Conservation (phyloP, 2,329 filamentous ascomycete species). For the Tolypocladium ovalisporum region DNA sequence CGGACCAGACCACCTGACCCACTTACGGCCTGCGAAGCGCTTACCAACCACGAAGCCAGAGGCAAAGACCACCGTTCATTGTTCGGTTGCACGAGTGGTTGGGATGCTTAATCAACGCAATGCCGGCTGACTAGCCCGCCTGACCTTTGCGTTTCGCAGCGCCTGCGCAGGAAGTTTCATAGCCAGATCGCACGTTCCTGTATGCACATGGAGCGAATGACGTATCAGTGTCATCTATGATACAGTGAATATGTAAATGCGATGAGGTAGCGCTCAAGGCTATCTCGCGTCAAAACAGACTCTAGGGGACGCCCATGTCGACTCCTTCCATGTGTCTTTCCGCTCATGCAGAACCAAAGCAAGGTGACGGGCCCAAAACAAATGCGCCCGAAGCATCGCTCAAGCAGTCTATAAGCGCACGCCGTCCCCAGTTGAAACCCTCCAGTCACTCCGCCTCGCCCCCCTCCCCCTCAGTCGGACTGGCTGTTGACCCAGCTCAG, state of each 20-base stretch:
- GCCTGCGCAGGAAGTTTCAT: background rate
- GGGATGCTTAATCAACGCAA: no score
- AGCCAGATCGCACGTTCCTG: background rate
- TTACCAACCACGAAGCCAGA: no score
- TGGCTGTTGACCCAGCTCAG: conserved; percentile 50
- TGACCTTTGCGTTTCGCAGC: background rate
- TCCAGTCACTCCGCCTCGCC: no score
- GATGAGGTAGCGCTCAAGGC: background rate
- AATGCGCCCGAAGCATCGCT: background rate
- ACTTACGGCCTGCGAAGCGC: background rate
- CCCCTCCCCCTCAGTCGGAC: conserved; percentile 4
- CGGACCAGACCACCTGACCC: conserved; percentile 1
- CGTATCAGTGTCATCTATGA: background rate
- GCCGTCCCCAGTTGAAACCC: background rate
- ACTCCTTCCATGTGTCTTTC: background rate
- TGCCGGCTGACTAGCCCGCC: background rate
- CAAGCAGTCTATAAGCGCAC: background rate
- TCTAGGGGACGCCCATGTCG: background rate
- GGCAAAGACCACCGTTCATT: no score
- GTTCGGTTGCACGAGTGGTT: background rate
- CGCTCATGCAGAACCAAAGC: background rate
- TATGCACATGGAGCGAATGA: no score
- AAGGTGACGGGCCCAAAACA: background rate
- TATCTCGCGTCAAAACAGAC: background rate
- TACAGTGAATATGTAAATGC: background rate